Evolutionary conservation across 2,329 filamentous ascomycete genomes (phyloP).

Genomic region (Amylocarpus encephaloides): DNA sequence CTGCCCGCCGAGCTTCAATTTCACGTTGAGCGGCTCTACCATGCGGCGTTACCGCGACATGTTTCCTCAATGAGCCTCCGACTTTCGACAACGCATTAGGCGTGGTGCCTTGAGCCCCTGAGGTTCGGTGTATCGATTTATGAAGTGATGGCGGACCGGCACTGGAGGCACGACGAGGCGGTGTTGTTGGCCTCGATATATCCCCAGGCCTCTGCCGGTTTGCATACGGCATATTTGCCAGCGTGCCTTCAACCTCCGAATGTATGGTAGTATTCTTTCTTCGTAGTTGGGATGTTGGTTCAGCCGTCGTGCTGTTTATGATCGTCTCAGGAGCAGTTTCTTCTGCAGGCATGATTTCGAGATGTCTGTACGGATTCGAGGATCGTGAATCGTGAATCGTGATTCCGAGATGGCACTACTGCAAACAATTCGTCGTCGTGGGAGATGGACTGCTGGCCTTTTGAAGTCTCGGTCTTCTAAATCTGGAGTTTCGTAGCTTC

Average conservation of each 20-base stretch:
- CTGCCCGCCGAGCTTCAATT: slow-evolving; percentile 52
- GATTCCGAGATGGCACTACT: no score
- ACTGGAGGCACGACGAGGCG: slow-evolving; percentile 28
- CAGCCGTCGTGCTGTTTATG: no score
- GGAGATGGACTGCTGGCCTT: no score
- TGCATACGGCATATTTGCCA: slow-evolving; percentile 21
- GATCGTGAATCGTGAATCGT: no score
- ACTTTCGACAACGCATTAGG: slow-evolving; percentile 17
- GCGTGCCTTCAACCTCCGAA: background rate
- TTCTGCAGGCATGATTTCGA: no score
- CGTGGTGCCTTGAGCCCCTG: slow-evolving; percentile 23
- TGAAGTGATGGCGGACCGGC: slow-evolving; percentile 26
- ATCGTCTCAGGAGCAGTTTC: no score
- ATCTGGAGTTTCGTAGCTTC: no score
- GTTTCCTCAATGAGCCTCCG: slow-evolving; percentile 24
- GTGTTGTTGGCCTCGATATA: slow-evolving; percentile 29
- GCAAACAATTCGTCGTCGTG: no score
- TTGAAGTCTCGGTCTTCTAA: no score
- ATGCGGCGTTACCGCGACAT: slow-evolving; percentile 45
- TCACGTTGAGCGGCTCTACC: slow-evolving; percentile 53
- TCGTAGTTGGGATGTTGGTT: no score
- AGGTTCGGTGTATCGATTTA: slow-evolving; percentile 24
- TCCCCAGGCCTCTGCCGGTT: slow-evolving; percentile 23
- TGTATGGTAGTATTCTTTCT: no score
- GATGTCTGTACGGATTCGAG: no score